These are phyloP conservation scores for Psilocybe cyanescens DNA, from an alignment of 768 basidiomycete species.

Conservation along the genomic window DNA sequence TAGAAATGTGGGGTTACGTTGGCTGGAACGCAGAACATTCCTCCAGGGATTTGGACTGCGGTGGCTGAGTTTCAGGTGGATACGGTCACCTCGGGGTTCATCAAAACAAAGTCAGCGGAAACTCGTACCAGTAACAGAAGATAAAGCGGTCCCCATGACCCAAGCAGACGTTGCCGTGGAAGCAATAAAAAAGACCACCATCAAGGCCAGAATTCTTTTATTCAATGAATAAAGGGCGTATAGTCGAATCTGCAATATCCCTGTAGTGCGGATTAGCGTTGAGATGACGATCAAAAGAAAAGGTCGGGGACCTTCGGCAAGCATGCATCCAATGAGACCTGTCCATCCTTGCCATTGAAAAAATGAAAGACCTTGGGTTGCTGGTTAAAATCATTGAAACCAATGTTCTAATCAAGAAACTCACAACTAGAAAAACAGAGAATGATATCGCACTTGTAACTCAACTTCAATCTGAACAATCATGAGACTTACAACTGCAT, in stretches of 20 bases:
- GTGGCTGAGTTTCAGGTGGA: slow-evolving; percentile 14
- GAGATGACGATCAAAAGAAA: background rate
- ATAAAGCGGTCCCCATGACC: slow-evolving; percentile 51
- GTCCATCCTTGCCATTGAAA: slow-evolving; percentile 68
- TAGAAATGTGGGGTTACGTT: slow-evolving; percentile 47
- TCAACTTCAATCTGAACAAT: background rate
- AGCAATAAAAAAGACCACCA: slow-evolving; percentile 44
- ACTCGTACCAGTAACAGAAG: slow-evolving; percentile 41
- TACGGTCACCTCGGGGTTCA: background rate
- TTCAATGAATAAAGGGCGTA: slow-evolving; percentile 62
- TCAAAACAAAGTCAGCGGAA: background rate
- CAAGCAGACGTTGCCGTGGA: slow-evolving; percentile 43
- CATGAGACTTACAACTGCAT: slow-evolving; percentile 34
- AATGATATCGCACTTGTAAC: background rate
- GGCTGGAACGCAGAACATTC: slow-evolving; percentile 46
- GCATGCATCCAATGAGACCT: slow-evolving; percentile 53
- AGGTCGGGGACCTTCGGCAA: slow-evolving; percentile 52
- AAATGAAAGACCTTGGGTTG: slow-evolving; percentile 42
- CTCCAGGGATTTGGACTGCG: slow-evolving; percentile 25
- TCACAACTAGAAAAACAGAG: slow-evolving; percentile 26
- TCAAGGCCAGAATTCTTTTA: slow-evolving; percentile 51
- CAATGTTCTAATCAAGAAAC: slow-evolving; percentile 3
- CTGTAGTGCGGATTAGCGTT: slow-evolving; percentile 29
- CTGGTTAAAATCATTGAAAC: background rate
- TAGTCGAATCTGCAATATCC: slow-evolving; percentile 64